phyloP scores from a whole-genome alignment of 768 basidiomycete genomes.

The Leccinum olivaceopallidum region DNA sequence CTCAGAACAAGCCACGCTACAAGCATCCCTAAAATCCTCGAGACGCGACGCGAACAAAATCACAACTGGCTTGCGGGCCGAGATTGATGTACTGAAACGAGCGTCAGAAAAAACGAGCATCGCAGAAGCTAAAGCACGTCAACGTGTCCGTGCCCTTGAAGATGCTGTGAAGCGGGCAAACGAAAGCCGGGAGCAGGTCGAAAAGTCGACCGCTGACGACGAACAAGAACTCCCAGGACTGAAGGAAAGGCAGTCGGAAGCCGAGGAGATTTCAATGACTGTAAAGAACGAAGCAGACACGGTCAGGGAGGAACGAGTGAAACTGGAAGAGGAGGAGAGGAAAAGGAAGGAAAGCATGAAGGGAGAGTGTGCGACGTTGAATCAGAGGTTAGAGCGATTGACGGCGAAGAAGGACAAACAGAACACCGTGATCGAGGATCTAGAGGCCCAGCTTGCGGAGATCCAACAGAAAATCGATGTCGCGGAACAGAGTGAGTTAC shows the following conservation, averaged over 20 bases:
- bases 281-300: constrained; percentile 47
- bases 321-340: constrained; percentile 48
- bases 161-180: constrained; percentile 84
- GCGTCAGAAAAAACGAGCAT: constrained; percentile 77
- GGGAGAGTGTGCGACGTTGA: constrained; percentile 55
- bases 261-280: constrained; percentile 41
- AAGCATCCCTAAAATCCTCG: constrained; percentile 69
- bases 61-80: constrained; percentile 75
- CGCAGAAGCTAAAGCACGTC: constrained; percentile 77
- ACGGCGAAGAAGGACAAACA: constrained; percentile 64
- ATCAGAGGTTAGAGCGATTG: constrained; percentile 68
- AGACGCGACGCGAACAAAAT: constrained; percentile 83
- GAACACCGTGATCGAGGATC: constrained; percentile 53
- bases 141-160: constrained; percentile 85
- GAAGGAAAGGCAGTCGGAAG: constrained; percentile 40
- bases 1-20: constrained; percentile 67
- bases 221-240: constrained; percentile 43
- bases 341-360: constrained; percentile 57
- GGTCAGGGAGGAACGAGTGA: constrained; percentile 45
- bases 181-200: constrained; percentile 48
- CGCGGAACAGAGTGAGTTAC: constrained; percentile 29
- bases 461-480: constrained; percentile 60
- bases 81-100: constrained; percentile 83
- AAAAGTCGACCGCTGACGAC: constrained; percentile 40
- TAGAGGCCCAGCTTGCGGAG: constrained; percentile 65